A percentile compares a stretch with the other conserved stretches of the same genome.
Conservation (phyloP, 2,329 filamentous ascomycete genomes). For the Penicillium sp. region DNA sequence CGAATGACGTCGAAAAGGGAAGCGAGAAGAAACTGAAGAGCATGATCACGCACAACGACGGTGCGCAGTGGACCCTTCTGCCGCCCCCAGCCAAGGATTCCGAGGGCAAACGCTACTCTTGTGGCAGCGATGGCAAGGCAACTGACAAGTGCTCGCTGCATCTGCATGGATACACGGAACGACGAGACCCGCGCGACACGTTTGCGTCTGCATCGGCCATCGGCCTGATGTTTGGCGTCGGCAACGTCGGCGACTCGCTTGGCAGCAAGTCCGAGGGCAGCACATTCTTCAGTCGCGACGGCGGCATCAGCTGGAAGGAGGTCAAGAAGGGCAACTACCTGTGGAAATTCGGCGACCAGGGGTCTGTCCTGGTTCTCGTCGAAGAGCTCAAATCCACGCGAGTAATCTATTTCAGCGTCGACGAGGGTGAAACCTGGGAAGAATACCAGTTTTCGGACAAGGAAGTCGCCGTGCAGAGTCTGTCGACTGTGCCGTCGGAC, state of each 20-base stretch:
- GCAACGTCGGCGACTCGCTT: constrained; percentile 71
- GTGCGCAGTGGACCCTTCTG: constrained; percentile 77
- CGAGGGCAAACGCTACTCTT: constrained; percentile 68
- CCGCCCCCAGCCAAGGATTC: constrained; percentile 67
- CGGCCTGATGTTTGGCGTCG: constrained; percentile 84
- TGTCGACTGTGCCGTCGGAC: constrained; percentile 85
- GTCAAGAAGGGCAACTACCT: constrained; percentile 84
- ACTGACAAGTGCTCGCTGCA: constrained; percentile 75
- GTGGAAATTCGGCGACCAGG: constrained; percentile 95
- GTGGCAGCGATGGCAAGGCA: constrained; percentile 55
- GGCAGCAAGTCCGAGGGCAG: constrained; percentile 58
- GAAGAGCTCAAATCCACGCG: constrained; percentile 66
- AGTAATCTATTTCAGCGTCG: constrained; percentile 67
- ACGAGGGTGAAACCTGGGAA: constrained; percentile 77
- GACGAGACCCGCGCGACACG: constrained; percentile 73
- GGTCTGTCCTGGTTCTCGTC: constrained; percentile 85
- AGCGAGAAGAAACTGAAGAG: constrained; percentile 77
- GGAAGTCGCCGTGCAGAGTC: constrained; percentile 69
- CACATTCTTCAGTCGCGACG: constrained; percentile 88
- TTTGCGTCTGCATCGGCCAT: constrained; percentile 86
- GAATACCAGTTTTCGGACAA: constrained; percentile 69
- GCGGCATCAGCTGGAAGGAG: constrained; percentile 81
- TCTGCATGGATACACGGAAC: constrained; percentile 92
- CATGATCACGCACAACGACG: constrained; percentile 94
- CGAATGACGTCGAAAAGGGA: constrained; percentile 58